phyloP scores from a whole-genome alignment of 1,139 yeast species.

The Kodamaea arcana region DNA sequence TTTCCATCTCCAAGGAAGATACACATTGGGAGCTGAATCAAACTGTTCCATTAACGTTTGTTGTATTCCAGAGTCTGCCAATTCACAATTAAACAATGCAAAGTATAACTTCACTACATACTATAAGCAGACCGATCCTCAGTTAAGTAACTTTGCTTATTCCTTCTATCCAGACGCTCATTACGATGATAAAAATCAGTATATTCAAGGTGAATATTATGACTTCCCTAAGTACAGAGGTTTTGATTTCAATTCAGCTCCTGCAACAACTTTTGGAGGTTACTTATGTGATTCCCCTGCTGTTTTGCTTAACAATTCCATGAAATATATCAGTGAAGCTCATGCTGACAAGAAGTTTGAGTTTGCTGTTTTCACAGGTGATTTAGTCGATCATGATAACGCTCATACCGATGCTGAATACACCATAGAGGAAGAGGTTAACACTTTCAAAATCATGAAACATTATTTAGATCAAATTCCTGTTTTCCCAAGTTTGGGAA shows the following conservation, averaged over 20 bases:
- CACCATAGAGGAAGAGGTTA: conserved; percentile 52
- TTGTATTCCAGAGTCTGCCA: conserved; percentile 42
- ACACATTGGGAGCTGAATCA: conserved; percentile 55
- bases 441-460: conserved; percentile 51
- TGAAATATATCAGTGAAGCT: conserved; percentile 40
- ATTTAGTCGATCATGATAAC: conserved; percentile 60
- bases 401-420: conserved; percentile 42
- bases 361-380: conserved; percentile 68
- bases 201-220: conserved; percentile 37
- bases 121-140: conserved; percentile 18
- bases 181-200: conserved; percentile 33
- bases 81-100: conserved; percentile 20
- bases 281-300: conserved; percentile 67
- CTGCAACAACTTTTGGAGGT: conserved; percentile 59
- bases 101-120: conserved; percentile 33
- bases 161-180: conserved; percentile 35
- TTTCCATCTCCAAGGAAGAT: conserved; percentile 58
- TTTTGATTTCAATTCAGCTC: conserved; percentile 38
- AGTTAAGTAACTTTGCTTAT: conserved; percentile 16
- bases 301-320: conserved; percentile 50
- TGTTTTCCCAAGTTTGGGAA: conserved; percentile 64
- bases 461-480: conserved; percentile 51
- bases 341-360: conserved; percentile 36
- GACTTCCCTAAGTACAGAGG: conserved; percentile 36
- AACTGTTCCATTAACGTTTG: conserved; percentile 54